Evolutionary conservation across 2,329 filamentous ascomycete genomes (phyloP).

Genomic region (Lachnellula arida): DNA sequence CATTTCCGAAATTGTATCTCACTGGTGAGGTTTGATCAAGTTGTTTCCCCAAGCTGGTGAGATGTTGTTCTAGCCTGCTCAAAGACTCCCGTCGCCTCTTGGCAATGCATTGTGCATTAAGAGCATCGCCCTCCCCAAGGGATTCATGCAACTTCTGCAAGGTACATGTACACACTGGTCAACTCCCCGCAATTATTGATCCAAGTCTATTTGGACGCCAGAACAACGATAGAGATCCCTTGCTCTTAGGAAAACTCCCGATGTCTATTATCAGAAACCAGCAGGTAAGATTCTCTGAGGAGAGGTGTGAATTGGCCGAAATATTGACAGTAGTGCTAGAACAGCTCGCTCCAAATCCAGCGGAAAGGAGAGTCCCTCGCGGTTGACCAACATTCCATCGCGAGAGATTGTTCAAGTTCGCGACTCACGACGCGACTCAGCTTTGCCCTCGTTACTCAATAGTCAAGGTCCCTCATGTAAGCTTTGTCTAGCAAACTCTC

Average conservation of each 20-base stretch:
- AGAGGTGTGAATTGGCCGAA: neutral
- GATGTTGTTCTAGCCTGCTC: slow-evolving; percentile 20
- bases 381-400: slow-evolving; percentile 16
- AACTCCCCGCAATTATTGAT: neutral
- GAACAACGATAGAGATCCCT: neutral
- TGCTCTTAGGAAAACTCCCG: neutral
- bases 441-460: slow-evolving; percentile 15
- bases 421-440: slow-evolving; percentile 20
- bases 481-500: slow-evolving; percentile 16
- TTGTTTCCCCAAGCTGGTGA: slow-evolving; percentile 14
- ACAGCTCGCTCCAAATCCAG: neutral
- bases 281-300: neutral
- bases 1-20: neutral
- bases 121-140: slow-evolving; percentile 20
- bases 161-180: slow-evolving; percentile 9
- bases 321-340: neutral
- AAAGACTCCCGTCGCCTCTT: slow-evolving; percentile 8
- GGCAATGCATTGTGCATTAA: slow-evolving; percentile 12
- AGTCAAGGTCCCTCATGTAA: slow-evolving; percentile 19
- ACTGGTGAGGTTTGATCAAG: slow-evolving; percentile 2
- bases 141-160: slow-evolving; percentile 21
- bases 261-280: neutral
- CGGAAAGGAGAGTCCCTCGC: neutral
- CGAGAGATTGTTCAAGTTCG: slow-evolving; percentile 13
- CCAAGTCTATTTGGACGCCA: slow-evolving; percentile 3